Evolutionary conservation across 2,329 filamentous ascomycete genomes (phyloP), one percentile per base, ranked within the genome.

Genomic region (Gyromitra esculenta): DNA sequence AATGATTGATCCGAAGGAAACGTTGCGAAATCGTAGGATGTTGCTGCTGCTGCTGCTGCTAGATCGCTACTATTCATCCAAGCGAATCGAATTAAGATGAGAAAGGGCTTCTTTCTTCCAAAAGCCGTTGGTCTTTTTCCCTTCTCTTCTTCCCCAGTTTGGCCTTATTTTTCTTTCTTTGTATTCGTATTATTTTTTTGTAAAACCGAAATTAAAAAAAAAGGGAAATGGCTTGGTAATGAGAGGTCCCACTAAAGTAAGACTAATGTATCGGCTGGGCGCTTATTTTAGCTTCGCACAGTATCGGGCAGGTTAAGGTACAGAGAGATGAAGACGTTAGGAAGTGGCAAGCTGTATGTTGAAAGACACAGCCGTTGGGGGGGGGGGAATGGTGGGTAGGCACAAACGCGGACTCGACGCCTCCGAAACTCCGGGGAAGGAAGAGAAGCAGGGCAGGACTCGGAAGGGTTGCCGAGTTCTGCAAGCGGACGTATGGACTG

Each of bases 41-140:
- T 13, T 57, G 37, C 37, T n/a, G 50, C 1, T 48, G 18, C 21
- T 66, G 39, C 35, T 13, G 48, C 48, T n/a, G 63, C 45, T 70
- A 35, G 54, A 50, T 57, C 35, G 31, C 57, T 64, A 48, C 13
- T 21, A 65, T 71, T 71, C 72, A 75, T 75, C 60, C 72, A 25
- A 39, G 48, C 57, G 64, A 37, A 43, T 54, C 11, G 37, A 57
- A 57, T 15, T 35, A n/a, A 13, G 13, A 31, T n/a, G 21, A 37
- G 13, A 54, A 54, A 25, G 50, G 13, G 11, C 13, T 45, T 15
- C 41, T 9, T 45, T 15, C 54, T 15, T 57, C 54, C 54, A 21
- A 54, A 21, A 54, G 25, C 25, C 3, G 54, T 31, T 25, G 15
- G 18, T 9, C 15, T 35, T 35, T 57, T 13, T 7, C 13, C 25